Base-by-base conservation (phyloP, 192 early-diverging fungal species). In the Allomyces javanicus region DNA sequence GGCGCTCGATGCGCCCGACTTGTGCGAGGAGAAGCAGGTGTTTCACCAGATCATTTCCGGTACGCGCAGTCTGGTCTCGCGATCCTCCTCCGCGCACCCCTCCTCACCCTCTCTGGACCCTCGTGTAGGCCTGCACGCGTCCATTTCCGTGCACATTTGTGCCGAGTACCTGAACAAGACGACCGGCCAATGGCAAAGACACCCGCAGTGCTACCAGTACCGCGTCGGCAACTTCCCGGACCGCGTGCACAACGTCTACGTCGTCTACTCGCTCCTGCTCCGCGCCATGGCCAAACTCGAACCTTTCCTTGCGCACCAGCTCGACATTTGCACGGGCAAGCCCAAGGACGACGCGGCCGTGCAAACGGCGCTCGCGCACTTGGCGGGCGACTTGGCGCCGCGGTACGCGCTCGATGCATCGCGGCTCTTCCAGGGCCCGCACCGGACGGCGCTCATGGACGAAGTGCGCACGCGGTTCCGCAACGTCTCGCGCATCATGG, bases 61-160 rank as follows among this genome's bases (percentile, higher is more conserved):
- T 82, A 65, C 14, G 66, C 44, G 24, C 33, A 9, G 10, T 11
- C 7, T 19, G n/a, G 6, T 5, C 68, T 1, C 55, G 25, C 62
- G 55, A 24, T 21, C 22, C 25, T 58, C 44, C 25, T 24, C 25
- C 9, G 24, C 44, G 17, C 23, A 61, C 33, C 19, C 10, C 80
- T 71, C 65, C 61, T 71, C 23, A 67, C 77, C 23, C 69, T 79
- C 22, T 74, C 24, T 26, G 1, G 62, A n/a, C 5, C 44, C 19
- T 44, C 55, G n/a, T 6, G 17, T 78, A 63, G 92, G 96, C 10
- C 80, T 99, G 26, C 97, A 99, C 72, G 79, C 93, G 0, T 97
- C 94, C 22, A 96, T 96, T 26, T 98, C 96, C 1, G 90, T 92
- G 10, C 94, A 99, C 74, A 95, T 99, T 65, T 99, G 97, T 73